Evolutionary conservation across 164 flowering plant genomes (phyloP), one percentile per base, ranked within the genome.

Genomic region (Magnolia sinica): DNA sequence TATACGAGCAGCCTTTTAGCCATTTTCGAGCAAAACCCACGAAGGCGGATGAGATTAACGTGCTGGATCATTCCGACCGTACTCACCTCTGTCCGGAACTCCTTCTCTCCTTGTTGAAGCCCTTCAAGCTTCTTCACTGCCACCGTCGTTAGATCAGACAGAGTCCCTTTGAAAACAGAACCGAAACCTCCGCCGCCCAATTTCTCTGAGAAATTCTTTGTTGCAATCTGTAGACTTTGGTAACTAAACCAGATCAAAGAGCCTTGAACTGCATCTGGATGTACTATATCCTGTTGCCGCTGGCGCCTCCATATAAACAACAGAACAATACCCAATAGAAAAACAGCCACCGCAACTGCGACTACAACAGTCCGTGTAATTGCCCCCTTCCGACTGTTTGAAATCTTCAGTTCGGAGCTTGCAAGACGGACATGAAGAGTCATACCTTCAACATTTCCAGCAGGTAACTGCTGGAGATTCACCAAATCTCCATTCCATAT

Each of bases 61-160:
- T 87, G 90, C 63, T 86, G 92, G 75, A 89, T 83, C 55, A 82
- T 85, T 64, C 94, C 94, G 11, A 90, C 87, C 2, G 92, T 89
- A 81, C 85, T 86, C 7, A 90, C 94, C 72, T 90, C 92, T 3
- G 87, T 73, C 59, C 87, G 73, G 71, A 88, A 88, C 73, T 87
- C 88, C 82, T 88, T 88, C 72, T 87, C 88, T 13, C 85, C 87
- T 78, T 88, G 93, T 29, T 77, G 76, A 23, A 76, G 3, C 74
- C 87, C 77, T 73, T 87, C 86, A 6, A 89, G 88, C 72, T 77
- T 80, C 86, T 87, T 87, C 73, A 84, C 87, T 0, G 88, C 89
- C 37, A 87, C 73, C 16, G 66, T 70, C 13, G 84, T 77, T 16
- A 82, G 78, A 74, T 84, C 80, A 29, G 85, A 77, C 71, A 83